Percentiles rank a stretch among this genome's conserved stretches.
phyloP scores from a whole-genome alignment of 2,329 filamentous ascomycete species.

The Beauveria sp. region DNA sequence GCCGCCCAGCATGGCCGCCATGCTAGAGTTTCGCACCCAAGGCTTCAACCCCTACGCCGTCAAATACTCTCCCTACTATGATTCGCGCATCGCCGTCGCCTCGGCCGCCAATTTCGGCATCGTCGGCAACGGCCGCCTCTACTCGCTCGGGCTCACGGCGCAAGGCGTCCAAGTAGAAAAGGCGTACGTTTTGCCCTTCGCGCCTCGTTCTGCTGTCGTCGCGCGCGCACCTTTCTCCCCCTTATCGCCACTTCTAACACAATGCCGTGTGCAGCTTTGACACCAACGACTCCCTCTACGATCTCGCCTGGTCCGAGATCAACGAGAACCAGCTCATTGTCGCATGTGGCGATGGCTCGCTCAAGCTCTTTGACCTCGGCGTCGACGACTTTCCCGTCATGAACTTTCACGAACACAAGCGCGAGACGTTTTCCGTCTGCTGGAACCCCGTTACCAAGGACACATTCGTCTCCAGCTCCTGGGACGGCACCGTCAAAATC shows the following conservation, averaged over 20 bases:
- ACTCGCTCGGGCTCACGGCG: constrained; percentile 72
- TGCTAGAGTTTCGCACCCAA: constrained; percentile 90
- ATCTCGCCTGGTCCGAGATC: constrained; percentile 85
- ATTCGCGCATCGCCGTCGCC: constrained; percentile 85
- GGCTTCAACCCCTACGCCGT: constrained; percentile 95
- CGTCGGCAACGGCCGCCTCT: constrained; percentile 89
- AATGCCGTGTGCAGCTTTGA: constrained; percentile 61
- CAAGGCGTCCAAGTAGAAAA: constrained; percentile 80
- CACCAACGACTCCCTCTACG: constrained; percentile 97
- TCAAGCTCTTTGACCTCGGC: constrained; percentile 87
- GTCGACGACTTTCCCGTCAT: constrained; percentile 80
- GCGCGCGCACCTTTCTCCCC: neutral
- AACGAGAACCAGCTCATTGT: constrained; percentile 91
- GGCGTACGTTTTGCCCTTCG: constrained; percentile 43
- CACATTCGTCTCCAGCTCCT: constrained; percentile 82
- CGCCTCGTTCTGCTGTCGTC: neutral
- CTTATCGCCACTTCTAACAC: neutral
- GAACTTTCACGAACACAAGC: constrained; percentile 87
- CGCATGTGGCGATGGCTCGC: constrained; percentile 84
- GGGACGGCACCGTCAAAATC: constrained; percentile 94
- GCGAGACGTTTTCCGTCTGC: constrained; percentile 85
- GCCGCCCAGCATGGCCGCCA: constrained; percentile 41
- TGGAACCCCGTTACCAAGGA: constrained; percentile 93
- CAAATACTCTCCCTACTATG: constrained; percentile 98
- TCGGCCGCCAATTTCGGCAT: constrained; percentile 93